Conservation (phyloP, 805 yeast species). For the Spencermartinsiella europaea region DNA sequence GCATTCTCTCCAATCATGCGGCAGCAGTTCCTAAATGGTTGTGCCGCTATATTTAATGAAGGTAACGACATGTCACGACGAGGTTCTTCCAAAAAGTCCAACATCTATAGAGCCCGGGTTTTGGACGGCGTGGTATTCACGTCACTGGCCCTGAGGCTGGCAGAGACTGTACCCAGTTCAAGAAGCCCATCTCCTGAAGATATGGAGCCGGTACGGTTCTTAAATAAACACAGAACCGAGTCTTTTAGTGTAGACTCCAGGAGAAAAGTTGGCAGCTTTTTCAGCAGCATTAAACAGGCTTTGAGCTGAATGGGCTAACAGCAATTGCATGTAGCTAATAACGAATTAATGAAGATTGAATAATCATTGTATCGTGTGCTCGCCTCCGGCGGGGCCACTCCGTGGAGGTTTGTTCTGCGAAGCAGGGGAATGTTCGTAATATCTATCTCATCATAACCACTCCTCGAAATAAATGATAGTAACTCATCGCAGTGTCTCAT, state of each 20-base stretch:
- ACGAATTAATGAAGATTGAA: too few species aligned
- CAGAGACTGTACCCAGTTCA: not conserved
- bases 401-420: too few species aligned
- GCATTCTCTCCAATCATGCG: not conserved
- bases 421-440: too few species aligned
- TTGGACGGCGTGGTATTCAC: slow-evolving; percentile 15
- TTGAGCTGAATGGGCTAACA: too few species aligned
- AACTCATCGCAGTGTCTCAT: too few species aligned
- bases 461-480: too few species aligned
- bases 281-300: not conserved
- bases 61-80: not conserved
- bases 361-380: too few species aligned
- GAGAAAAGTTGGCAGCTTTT: not conserved
- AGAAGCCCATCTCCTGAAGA: not conserved
- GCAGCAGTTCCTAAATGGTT: not conserved
- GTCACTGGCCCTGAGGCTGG: slow-evolving; percentile 14
- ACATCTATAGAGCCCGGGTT: slow-evolving; percentile 2
- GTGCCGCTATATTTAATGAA: not conserved
- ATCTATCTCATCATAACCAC: too few species aligned
- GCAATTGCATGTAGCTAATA: too few species aligned
- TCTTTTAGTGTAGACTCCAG: not conserved
- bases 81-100: not conserved
- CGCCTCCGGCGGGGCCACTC: too few species aligned
- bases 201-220: not conserved
- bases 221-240: not conserved